Evolutionary conservation across 192 early-diverging fungal genomes (phyloP).

Genomic region (Coemansia sp.): DNA sequence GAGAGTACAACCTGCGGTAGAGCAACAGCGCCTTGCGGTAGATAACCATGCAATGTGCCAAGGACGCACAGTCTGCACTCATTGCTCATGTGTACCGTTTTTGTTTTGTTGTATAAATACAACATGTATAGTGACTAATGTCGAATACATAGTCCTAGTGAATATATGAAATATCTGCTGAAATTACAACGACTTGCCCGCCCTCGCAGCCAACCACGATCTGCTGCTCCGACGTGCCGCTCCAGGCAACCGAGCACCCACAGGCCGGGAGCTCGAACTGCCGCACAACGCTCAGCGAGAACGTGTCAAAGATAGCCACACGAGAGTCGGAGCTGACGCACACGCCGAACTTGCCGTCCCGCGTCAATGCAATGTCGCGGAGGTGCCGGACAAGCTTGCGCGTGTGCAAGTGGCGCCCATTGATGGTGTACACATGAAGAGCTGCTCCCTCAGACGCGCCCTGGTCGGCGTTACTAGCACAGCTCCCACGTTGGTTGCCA

Average conservation of each 20-base stretch:
- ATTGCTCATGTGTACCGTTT: too few species aligned
- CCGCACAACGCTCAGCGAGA: conserved; percentile 27
- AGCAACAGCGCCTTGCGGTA: too few species aligned
- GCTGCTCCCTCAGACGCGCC: conserved; percentile 25
- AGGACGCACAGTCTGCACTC: too few species aligned
- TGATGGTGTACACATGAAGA: conserved; percentile 34
- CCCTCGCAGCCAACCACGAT: conserved; percentile 40
- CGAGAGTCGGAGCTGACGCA: conserved; percentile 39
- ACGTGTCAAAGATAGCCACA: conserved; percentile 32
- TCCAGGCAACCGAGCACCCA: conserved; percentile 38
- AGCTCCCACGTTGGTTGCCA: not conserved
- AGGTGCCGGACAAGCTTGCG: conserved; percentile 35
- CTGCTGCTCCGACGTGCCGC: conserved; percentile 32
- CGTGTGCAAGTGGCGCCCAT: conserved; percentile 40
- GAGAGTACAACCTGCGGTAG: too few species aligned
- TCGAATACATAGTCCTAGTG: not conserved
- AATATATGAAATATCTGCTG: conserved; percentile 13
- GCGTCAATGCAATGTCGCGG: conserved; percentile 40
- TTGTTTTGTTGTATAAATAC: not conserved
- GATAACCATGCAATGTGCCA: too few species aligned
- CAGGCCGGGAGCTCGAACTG: conserved; percentile 45
- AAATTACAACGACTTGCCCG: conserved; percentile 26
- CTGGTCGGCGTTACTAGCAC: not conserved
- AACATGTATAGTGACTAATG: too few species aligned
- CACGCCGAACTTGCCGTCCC: conserved; percentile 29